Evolutionary conservation across 1,284 basidiomycete species (phyloP), one percentile per base, ranked within the genome.

Genomic region (Malassezia globosa): DNA sequence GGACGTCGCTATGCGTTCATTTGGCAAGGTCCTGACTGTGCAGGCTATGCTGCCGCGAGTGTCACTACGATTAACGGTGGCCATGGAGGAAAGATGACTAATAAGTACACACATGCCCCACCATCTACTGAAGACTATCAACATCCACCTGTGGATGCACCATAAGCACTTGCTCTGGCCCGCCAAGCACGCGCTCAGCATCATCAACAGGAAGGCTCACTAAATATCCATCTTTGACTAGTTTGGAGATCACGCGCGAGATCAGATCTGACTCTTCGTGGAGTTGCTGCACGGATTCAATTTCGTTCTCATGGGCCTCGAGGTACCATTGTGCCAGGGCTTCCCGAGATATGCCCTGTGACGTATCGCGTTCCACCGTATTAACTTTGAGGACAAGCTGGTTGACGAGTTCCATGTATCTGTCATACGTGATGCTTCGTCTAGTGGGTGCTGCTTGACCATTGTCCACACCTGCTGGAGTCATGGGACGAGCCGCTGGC

Each of bases 271-370:
- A 84, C 75, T 97, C 87, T 59, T 85, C 82, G 62, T 95, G 87
- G n/a, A 94, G 75, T 66, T 92, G 84, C 47, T 90, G 87, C 13
- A 88, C 78, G 40, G 83, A 82, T 55, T 84, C 80, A 39, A 96
- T 76, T 58, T 88, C 83, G 27, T 78, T 76, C 73, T 97, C 94
- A 29, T 59, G 55, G 42, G 81, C 75, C 75, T 97, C 89, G 44
- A 97, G 78, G 72, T 96, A 97, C 89, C 89, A 94, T 72, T 94
- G 86, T 54, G 94, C 83, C 37, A 99, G 77, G 35, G 59, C 66
- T 65, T 90, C 88, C 56, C 90, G 85, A 4, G 49, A 24, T 21
- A 94, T 75, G 8, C 90, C 90, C 38, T 75, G 78, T 21, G 82
- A 82, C 1, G 80, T 83, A 58, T 81, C 79, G 7, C 80, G 77